Percentiles rank a stretch among this genome's conserved stretches.
These are phyloP conservation scores for Bothriochloa decipiens DNA, from an alignment of 176 grass and related monocot species.

Conservation along the genomic window DNA sequence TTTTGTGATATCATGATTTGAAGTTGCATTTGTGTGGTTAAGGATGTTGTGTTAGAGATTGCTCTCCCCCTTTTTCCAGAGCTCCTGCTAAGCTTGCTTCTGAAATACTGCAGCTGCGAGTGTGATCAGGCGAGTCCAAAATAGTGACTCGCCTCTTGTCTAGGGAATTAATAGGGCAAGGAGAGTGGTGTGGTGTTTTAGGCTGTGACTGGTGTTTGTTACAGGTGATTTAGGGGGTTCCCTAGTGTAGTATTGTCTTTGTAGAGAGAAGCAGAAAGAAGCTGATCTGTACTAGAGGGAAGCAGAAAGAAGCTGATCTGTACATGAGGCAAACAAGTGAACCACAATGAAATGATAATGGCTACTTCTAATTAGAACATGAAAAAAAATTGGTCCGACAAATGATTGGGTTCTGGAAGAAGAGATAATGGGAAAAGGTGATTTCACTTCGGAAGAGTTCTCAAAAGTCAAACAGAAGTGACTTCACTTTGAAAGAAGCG, in stretches of 20 bases:
- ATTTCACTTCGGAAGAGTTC: too few relatives aligned
- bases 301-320: too few relatives aligned
- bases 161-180: background rate
- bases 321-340: slow-evolving; percentile 18
- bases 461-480: too few relatives aligned
- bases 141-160: background rate
- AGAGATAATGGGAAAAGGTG: too few relatives aligned
- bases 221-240: too few relatives aligned
- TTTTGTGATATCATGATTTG: slow-evolving; percentile 23
- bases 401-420: too few relatives aligned
- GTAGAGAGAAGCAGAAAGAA: slow-evolving; percentile 17
- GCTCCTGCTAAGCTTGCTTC: background rate
- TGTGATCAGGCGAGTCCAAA: background rate
- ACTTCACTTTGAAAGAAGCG: too few relatives aligned
- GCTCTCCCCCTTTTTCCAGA: background rate
- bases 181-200: background rate
- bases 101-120: background rate
- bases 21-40: background rate
- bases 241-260: background rate
- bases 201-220: background rate
- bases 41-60: background rate
- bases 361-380: background rate
- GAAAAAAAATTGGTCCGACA: background rate
- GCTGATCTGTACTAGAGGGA: too few relatives aligned
- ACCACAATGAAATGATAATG: background rate